Evolutionary conservation across 305 asterid genomes (phyloP).

Genomic region (Fraxinus angustifolia): DNA sequence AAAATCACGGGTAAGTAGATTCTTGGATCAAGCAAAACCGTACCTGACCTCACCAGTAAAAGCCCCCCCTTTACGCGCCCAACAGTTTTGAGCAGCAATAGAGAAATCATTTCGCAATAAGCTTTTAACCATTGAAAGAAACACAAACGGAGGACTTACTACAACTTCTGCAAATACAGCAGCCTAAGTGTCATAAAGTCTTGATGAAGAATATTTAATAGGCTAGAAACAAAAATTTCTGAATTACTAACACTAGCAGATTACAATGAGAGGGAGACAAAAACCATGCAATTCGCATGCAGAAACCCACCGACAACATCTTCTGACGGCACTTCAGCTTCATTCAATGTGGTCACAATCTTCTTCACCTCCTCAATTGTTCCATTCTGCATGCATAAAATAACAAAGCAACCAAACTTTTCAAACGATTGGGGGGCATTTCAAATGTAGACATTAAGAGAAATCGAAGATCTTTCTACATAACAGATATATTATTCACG

Average conservation of each 20-base stretch:
- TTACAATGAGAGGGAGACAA: neutral
- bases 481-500: neutral
- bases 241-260: neutral
- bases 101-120: slow-evolving; percentile 38
- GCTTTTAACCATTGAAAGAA: slow-evolving; percentile 34
- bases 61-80: slow-evolving; percentile 45
- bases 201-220: neutral
- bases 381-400: slow-evolving; percentile 27
- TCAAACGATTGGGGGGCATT: neutral
- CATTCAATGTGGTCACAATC: slow-evolving; percentile 31
- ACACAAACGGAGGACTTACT: slow-evolving; percentile 43
- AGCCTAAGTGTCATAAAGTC: neutral
- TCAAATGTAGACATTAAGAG: neutral
- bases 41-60: slow-evolving; percentile 48
- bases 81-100: slow-evolving; percentile 48
- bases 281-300: neutral
- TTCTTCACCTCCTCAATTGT: slow-evolving; percentile 37
- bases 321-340: slow-evolving; percentile 40
- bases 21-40: neutral
- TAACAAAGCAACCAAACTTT: neutral
- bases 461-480: neutral
- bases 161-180: slow-evolving; percentile 36
- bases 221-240: neutral
- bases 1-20: neutral
- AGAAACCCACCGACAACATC: slow-evolving; percentile 35